phyloP scores from a whole-genome alignment of 139 green algal genomes.

The Tetradesmus obliquus region DNA sequence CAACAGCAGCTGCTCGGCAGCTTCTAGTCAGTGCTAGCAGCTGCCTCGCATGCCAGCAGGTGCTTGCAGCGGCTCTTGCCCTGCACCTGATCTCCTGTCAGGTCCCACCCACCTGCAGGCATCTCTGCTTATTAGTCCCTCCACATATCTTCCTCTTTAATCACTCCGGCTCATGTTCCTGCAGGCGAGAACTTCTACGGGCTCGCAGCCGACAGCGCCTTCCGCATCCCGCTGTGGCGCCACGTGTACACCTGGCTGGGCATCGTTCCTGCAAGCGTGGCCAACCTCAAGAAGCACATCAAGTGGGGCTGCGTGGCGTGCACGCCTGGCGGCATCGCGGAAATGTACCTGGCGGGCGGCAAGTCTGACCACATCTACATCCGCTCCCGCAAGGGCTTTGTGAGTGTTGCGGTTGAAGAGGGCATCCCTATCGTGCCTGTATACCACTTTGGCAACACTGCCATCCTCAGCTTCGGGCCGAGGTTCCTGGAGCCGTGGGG shows the following conservation, averaged over 20 bases:
- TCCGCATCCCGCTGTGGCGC: slow-evolving; percentile 48
- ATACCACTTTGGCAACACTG: slow-evolving; percentile 55
- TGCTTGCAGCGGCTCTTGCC: no score
- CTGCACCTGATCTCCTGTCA: no score
- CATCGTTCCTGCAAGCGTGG: slow-evolving; percentile 26
- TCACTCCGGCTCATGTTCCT: background rate
- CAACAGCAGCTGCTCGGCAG: no score
- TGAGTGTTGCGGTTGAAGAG: slow-evolving; percentile 46
- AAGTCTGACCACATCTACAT: slow-evolving; percentile 42
- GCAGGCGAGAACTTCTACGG: slow-evolving; percentile 38
- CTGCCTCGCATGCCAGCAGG: no score
- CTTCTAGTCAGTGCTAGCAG: no score
- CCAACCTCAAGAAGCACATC: slow-evolving; percentile 31
- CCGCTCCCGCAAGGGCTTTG: slow-evolving; percentile 48
- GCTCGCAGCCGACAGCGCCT: slow-evolving; percentile 39
- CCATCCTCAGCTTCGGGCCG: slow-evolving; percentile 42
- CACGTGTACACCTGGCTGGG: slow-evolving; percentile 48
- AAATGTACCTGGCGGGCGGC: slow-evolving; percentile 51
- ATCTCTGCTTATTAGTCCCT: background rate
- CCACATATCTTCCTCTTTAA: background rate
- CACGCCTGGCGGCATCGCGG: slow-evolving; percentile 50
- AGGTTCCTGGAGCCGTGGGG: slow-evolving; percentile 27
- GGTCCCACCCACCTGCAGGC: no score
- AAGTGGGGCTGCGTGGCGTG: slow-evolving; percentile 36
- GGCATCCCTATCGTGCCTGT: slow-evolving; percentile 51